A percentile compares a stretch with the other conserved stretches of the same genome.
Conservation (phyloP, 371 early-diverging fungal species). For the Capillidium rhysosporum region DNA sequence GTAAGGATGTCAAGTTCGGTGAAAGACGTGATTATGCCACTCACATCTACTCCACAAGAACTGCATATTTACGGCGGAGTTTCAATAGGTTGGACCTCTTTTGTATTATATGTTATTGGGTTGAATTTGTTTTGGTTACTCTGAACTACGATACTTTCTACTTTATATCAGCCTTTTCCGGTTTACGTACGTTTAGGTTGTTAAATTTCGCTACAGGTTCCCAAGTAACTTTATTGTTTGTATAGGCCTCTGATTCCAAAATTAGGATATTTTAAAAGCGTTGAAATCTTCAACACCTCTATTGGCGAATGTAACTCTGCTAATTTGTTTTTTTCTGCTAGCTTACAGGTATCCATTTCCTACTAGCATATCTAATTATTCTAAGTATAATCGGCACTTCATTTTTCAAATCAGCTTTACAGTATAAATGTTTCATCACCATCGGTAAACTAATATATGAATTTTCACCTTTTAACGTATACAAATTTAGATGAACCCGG, state of each 20-base stretch:
- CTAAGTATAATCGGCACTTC: slow-evolving; percentile 5
- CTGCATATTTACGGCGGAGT: not conserved
- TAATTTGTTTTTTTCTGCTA: slow-evolving; percentile 1
- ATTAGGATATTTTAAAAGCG: slow-evolving; percentile 3
- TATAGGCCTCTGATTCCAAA: not conserved
- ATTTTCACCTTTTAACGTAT: not conserved
- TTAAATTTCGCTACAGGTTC: slow-evolving; percentile 4
- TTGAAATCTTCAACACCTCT: not conserved
- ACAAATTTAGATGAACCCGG: not conserved
- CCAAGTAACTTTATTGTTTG: not conserved
- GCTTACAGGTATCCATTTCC: not conserved
- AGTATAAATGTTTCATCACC: not conserved
- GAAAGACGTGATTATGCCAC: not conserved
- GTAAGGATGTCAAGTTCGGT: not conserved
- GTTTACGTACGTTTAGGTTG: slow-evolving; percentile 1
- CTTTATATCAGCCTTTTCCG: not conserved
- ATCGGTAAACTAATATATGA: not conserved
- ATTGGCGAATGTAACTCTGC: not conserved
- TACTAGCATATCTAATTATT: not conserved
- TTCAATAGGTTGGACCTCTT: slow-evolving; percentile 1
- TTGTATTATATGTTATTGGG: slow-evolving; percentile 1
- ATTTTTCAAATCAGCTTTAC: not conserved
- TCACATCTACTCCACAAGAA: not conserved
- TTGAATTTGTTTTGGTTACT: not conserved
- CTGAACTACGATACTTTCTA: not conserved